A percentile compares a stretch with the other conserved stretches of the same genome.
Evolutionary conservation across 345 rosid genomes (phyloP).

Genomic region (Murraya koenigii): DNA sequence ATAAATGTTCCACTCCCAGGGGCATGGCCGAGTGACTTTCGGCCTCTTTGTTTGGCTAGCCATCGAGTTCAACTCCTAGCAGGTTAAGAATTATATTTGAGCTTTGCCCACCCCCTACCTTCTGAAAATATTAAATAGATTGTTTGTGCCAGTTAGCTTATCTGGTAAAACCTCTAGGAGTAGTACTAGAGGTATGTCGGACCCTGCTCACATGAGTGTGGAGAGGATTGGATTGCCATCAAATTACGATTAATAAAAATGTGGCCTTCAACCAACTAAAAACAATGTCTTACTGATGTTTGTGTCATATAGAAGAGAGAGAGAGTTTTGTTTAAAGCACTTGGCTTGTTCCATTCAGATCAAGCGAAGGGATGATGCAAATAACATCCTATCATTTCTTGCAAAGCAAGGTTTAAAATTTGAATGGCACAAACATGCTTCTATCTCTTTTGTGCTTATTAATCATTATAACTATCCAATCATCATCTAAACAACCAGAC

Average conservation of each 20-base stretch:
- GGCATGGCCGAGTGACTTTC: too few species aligned
- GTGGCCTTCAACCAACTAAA: background rate
- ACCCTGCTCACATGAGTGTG: too few species aligned
- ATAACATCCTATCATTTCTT: background rate
- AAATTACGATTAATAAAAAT: too few species aligned
- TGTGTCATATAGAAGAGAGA: background rate
- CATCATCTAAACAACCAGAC: background rate
- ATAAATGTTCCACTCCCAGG: background rate
- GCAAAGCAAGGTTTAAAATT: background rate
- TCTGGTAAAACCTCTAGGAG: too few species aligned
- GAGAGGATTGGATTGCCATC: too few species aligned
- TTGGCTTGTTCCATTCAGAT: constrained; percentile 1
- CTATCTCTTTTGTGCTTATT: background rate
- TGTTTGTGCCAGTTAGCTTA: too few species aligned
- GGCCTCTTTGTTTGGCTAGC: too few species aligned
- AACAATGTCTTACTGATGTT: background rate
- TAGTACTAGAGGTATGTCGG: too few species aligned
- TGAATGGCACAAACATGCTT: background rate
- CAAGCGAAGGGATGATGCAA: background rate
- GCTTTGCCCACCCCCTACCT: too few species aligned
- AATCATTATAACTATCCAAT: background rate
- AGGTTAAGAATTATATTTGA: too few species aligned
- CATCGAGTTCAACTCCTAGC: too few species aligned
- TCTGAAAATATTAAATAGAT: too few species aligned
- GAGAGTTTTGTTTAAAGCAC: background rate